Percentiles rank a stretch among this genome's conserved stretches.
phyloP scores from a whole-genome alignment of 148 eudicot species.

The Chenopodium berlandieri region DNA sequence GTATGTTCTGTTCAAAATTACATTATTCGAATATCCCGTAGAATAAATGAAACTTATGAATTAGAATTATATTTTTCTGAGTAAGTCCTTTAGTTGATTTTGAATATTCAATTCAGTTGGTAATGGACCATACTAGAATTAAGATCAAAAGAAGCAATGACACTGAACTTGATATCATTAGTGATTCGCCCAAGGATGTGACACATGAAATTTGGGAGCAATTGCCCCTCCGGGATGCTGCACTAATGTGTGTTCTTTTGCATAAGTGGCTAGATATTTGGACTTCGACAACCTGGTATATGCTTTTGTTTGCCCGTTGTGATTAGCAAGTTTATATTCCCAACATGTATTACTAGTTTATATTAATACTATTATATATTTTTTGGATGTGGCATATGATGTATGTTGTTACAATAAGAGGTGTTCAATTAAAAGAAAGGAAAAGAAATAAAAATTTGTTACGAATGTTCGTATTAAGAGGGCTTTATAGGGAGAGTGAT shows the following conservation, averaged over 20 bases:
- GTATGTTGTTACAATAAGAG: neutral
- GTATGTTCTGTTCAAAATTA: no score
- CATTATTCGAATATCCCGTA: no score
- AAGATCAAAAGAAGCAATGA: neutral
- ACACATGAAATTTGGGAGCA: slow-evolving; percentile 17
- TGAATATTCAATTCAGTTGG: no score
- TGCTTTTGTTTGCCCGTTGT: no score
- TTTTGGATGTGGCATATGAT: neutral
- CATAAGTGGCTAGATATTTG: slow-evolving; percentile 30
- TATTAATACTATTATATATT: no score
- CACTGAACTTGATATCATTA: slow-evolving; percentile 1
- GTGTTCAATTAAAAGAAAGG: neutral
- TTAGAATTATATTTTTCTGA: no score
- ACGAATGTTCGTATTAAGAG: neutral
- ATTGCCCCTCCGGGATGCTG: slow-evolving; percentile 30
- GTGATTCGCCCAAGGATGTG: slow-evolving; percentile 20
- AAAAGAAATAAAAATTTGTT: neutral
- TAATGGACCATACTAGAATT: neutral
- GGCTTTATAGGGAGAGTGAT: neutral
- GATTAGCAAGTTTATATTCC: no score
- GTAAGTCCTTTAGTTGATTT: no score
- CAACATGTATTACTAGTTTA: no score
- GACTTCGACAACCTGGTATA: slow-evolving; percentile 5
- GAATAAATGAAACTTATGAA: no score
- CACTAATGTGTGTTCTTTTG: slow-evolving; percentile 28